Conservation (phyloP, 1,284 basidiomycete genomes). For the Golubevia pallescens region DNA sequence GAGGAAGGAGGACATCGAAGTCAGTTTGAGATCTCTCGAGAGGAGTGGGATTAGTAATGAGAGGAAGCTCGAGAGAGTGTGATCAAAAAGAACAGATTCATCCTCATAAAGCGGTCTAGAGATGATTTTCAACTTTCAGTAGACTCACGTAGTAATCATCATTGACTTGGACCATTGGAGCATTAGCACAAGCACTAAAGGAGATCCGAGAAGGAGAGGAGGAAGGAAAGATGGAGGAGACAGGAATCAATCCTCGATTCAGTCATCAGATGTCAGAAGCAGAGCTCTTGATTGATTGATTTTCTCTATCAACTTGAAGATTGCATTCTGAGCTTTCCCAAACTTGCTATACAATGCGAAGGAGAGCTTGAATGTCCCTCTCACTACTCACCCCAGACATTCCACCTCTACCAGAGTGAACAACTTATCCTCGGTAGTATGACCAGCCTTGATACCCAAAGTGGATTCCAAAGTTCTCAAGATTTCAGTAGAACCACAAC, state of each 20-base stretch:
- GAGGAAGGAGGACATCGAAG: no score
- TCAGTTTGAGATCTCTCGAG: no score
- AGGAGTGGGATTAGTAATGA: not conserved
- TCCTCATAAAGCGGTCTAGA: no score
- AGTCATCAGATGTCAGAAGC: not conserved
- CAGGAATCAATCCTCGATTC: not conserved
- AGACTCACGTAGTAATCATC: conserved; percentile 92
- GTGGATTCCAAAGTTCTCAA: conserved; percentile 83
- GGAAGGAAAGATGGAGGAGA: not conserved
- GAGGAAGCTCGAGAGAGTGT: not conserved
- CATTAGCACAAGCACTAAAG: conserved; percentile 87
- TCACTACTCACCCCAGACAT: conserved; percentile 73
- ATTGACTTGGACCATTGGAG: conserved; percentile 96
- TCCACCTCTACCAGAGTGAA: conserved; percentile 98
- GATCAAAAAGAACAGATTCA: no score
- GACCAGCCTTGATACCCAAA: conserved; percentile 82
- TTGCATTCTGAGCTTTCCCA: not conserved
- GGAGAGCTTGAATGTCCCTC: no score
- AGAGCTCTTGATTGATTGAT: not conserved
- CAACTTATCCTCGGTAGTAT: conserved; percentile 91
- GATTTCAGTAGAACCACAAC: conserved; percentile 81
- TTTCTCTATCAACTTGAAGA: not conserved
- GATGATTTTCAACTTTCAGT: no score
- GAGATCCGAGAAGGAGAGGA: not conserved
- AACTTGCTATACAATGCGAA: not conserved